Base-by-base conservation (phyloP, 2,329 filamentous ascomycete genomes). In the Aaosphaeria pasadenensis region DNA sequence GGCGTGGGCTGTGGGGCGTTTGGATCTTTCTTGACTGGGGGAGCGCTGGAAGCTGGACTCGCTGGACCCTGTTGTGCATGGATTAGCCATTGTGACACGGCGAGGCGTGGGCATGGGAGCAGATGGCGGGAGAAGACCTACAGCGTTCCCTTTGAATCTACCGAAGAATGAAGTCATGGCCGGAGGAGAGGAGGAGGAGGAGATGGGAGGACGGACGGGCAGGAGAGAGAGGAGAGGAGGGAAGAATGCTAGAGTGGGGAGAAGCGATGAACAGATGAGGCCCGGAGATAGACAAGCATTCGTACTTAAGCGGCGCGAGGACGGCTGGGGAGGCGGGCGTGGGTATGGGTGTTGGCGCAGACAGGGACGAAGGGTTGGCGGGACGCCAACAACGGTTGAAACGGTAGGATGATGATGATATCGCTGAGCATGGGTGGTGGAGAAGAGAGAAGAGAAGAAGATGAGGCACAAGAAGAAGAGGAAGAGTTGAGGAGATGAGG, bases 1-100 rank as follows among this genome's bases (percentile, higher is more conserved):
- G 81, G 79, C 41, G 81, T 84, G 46, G 77, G 74, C 56, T 77
- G 74, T 32, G 76, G 77, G 57, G 77, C 75, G 65, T 80, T 77
- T 50, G 76, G 72, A 58, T 86, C 82, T 63, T 83, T 84, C 72
- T 84, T 86, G 48, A 75, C 64, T 35, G 80, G 74, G 39, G 73
- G 66, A 53, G 70, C 66, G 56, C 69, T 71, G 48, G 72, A 64
- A 39, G 73, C 68, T 60, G 77, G 74, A 60, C 69, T 75, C 51
- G 73, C 67, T 46, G 77, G 71, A 58, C 71, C 73, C 77, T 81
- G 60, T 39, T 30, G 41, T 46, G 39, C 17, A 13, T 29, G 53
- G 17, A 52, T 43, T 44, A 54, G 59, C 47, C 56, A 61, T 61
- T 63, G 58, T 41, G 33, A 36, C 33, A 36, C 33, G 33, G 33